Conservation (phyloP, 2,329 filamentous ascomycete genomes). For the Pezicula rhizophila region DNA sequence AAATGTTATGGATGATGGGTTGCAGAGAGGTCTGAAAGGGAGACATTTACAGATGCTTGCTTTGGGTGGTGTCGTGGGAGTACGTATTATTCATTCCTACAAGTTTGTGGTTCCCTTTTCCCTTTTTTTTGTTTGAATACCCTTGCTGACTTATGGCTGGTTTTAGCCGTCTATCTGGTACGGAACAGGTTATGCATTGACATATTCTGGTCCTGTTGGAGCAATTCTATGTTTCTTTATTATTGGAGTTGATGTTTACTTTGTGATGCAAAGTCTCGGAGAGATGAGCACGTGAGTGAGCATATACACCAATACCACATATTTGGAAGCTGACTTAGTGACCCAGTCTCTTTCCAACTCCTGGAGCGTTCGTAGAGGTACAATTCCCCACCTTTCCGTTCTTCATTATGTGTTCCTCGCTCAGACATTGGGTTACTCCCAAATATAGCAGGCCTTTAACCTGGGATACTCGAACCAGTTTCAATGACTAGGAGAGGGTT, state of each 20-base stretch:
- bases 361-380: neutral
- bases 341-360: constrained; percentile 16
- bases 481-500: too few relatives aligned
- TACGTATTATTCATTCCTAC: neutral
- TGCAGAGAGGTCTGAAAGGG: constrained; percentile 43
- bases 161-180: neutral
- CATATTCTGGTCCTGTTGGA: neutral
- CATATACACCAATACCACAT: neutral
- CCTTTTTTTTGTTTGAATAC: too few relatives aligned
- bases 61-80: constrained; percentile 44
- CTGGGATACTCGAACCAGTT: too few relatives aligned
- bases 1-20: constrained; percentile 5
- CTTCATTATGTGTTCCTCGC: too few relatives aligned
- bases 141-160: too few relatives aligned
- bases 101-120: neutral
- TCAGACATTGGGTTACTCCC: too few relatives aligned
- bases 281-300: constrained; percentile 40
- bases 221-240: neutral
- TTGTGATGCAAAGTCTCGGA: constrained; percentile 45
- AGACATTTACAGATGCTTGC: constrained; percentile 54
- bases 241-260: constrained; percentile 18
- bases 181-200: neutral
- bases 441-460: too few relatives aligned
- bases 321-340: too few relatives aligned
- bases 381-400: too few relatives aligned